Evolutionary conservation across 2,329 filamentous ascomycete genomes (phyloP).

Genomic region (Decorospora gaudefroyi): DNA sequence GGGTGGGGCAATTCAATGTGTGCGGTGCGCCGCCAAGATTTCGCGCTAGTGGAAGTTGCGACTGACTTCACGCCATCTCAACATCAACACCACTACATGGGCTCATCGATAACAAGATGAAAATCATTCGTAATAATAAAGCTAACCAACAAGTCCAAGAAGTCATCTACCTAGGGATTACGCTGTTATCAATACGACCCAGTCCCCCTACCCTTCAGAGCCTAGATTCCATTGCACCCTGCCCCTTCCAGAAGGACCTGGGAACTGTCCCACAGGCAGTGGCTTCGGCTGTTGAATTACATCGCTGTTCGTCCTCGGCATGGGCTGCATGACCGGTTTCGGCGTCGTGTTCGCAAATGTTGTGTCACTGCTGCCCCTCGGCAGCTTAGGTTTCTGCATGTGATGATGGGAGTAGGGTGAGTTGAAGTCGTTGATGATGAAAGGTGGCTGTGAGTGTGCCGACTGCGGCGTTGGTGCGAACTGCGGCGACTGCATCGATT

Average conservation of each 20-base stretch:
- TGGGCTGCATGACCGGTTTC: constrained; percentile 14
- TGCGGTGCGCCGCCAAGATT: constrained; percentile 24
- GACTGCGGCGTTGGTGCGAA: constrained; percentile 1
- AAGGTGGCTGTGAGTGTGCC: constrained; percentile 2
- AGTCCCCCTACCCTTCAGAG: constrained; percentile 27
- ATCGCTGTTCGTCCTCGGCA: constrained; percentile 36
- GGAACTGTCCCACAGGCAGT: constrained; percentile 26
- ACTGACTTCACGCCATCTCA: not conserved
- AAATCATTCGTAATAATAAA: not conserved
- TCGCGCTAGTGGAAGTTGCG: constrained; percentile 21
- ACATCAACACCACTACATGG: not conserved
- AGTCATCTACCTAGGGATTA: not conserved
- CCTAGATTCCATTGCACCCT: constrained; percentile 46
- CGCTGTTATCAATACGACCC: no score
- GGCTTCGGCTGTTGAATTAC: constrained; percentile 37
- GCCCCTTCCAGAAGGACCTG: constrained; percentile 20
- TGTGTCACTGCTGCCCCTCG: constrained; percentile 34
- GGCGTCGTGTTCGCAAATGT: constrained; percentile 14
- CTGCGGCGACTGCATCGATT: constrained; percentile 6
- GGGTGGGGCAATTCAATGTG: constrained; percentile 25
- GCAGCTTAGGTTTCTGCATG: constrained; percentile 23
- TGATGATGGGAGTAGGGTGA: constrained; percentile 27
- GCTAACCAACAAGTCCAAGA: not conserved
- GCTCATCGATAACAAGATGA: not conserved
- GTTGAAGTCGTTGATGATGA: constrained; percentile 29